Evolutionary conservation across 352 stramenopile genomes (phyloP).

Genomic region (Thraustotheca clavata): DNA sequence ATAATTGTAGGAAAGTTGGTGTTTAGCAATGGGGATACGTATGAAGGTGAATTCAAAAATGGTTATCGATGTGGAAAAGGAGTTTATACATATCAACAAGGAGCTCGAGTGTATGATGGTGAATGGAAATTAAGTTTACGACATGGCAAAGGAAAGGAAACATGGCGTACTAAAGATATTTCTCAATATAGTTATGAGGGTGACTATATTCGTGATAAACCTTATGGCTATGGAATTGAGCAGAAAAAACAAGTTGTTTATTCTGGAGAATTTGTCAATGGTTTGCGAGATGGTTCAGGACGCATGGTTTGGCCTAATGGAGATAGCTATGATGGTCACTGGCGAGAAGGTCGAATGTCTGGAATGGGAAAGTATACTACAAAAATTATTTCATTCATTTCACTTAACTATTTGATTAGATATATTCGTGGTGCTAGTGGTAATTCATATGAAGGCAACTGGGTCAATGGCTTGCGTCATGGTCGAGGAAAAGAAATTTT

Average conservation of each 20-base stretch:
- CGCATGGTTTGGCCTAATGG: constrained; percentile 48
- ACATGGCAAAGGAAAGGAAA: constrained; percentile 47
- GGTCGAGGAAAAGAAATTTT: constrained; percentile 42
- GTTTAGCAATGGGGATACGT: constrained; percentile 58
- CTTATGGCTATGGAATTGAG: constrained; percentile 44
- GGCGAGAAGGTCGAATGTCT: constrained; percentile 55
- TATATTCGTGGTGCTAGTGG: constrained; percentile 30
- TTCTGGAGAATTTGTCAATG: constrained; percentile 46
- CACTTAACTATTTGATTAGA: not conserved
- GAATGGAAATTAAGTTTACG: constrained; percentile 47
- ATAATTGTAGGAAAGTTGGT: constrained; percentile 29
- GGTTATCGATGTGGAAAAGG: constrained; percentile 51
- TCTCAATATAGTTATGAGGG: constrained; percentile 44
- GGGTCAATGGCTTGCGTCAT: constrained; percentile 47
- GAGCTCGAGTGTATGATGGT: constrained; percentile 43
- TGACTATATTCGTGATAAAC: constrained; percentile 43
- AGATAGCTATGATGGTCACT: constrained; percentile 44
- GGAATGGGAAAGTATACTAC: constrained; percentile 53
- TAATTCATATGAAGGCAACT: constrained; percentile 57
- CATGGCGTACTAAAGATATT: constrained; percentile 24
- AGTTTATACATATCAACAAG: constrained; percentile 44
- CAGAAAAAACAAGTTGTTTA: constrained; percentile 34
- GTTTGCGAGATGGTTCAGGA: constrained; percentile 41
- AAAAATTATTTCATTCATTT: not conserved
- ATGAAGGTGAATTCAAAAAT: constrained; percentile 49